phyloP scores from a whole-genome alignment of 805 yeast genomes.

The Middelhovenomyces tepae region DNA sequence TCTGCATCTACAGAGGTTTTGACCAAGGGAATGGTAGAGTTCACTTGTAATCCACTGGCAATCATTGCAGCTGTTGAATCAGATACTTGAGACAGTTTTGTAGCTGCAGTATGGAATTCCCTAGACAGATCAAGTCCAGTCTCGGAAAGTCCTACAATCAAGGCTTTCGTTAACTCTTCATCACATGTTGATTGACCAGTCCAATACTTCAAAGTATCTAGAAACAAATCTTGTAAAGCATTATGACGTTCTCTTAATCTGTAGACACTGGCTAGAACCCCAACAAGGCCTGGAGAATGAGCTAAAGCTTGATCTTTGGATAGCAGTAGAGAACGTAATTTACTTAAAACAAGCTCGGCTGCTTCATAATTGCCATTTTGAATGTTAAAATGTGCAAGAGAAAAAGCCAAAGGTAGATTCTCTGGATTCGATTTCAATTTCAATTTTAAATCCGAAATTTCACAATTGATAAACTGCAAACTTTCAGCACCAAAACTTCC shows the following conservation, averaged over 20 bases:
- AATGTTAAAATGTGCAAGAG: constrained; percentile 22
- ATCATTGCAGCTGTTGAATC: too few species aligned
- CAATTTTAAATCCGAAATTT: too few species aligned
- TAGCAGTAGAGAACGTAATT: constrained; percentile 14
- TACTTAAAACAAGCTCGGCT: constrained; percentile 23
- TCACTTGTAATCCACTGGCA: too few species aligned
- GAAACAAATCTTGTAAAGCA: constrained; percentile 28
- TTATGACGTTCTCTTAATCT: constrained; percentile 36
- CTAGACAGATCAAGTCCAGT: too few species aligned
- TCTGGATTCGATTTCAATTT: too few species aligned
- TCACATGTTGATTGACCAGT: too few species aligned
- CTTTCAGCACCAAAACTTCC: constrained; percentile 11
- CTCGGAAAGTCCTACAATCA: too few species aligned
- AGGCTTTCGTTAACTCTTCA: too few species aligned
- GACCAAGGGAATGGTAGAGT: too few species aligned
- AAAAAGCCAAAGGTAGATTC: constrained; percentile 20
- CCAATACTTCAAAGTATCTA: constrained; percentile 25
- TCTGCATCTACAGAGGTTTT: constrained; percentile 24
- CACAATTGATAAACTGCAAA: too few species aligned
- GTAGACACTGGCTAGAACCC: constrained; percentile 41
- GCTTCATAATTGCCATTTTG: constrained; percentile 17
- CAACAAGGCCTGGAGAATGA: constrained; percentile 40
- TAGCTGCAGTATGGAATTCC: too few species aligned
- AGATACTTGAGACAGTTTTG: too few species aligned
- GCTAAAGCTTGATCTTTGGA: constrained; percentile 3